Percentiles rank a stretch among this genome's conserved stretches.
Conservation (phyloP, 2,329 filamentous ascomycete genomes). For the Stemphylium vesicarium region DNA sequence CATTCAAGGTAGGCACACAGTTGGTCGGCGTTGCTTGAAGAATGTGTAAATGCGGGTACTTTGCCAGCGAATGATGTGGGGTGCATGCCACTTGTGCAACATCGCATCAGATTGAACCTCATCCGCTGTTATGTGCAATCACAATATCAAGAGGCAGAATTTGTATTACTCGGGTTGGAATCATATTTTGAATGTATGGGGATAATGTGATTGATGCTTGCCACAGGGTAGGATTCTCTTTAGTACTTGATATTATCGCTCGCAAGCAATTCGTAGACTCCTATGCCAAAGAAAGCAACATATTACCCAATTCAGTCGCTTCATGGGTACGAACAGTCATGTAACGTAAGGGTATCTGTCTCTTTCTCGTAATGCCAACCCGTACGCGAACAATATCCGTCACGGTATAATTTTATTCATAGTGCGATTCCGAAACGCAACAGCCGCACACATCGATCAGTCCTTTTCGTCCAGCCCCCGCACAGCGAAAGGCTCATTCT, state of each 20-base stretch:
- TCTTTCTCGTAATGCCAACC: slow-evolving; percentile 27
- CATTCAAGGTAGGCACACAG: too few relatives aligned
- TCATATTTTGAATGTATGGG: neutral
- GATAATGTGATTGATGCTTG: slow-evolving; percentile 10
- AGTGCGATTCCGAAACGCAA: slow-evolving; percentile 35
- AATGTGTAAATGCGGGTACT: neutral
- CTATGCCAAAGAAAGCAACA: slow-evolving; percentile 22
- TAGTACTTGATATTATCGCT: slow-evolving; percentile 16
- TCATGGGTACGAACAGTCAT: slow-evolving; percentile 28
- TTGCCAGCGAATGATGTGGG: neutral
- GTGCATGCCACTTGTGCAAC: neutral
- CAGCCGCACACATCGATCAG: slow-evolving; percentile 34
- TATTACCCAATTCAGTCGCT: slow-evolving; percentile 21
- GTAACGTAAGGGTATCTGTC: slow-evolving; percentile 34
- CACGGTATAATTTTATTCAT: slow-evolving; percentile 29
- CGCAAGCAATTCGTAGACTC: slow-evolving; percentile 17
- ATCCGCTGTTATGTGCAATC: neutral
- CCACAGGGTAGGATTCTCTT: slow-evolving; percentile 3
- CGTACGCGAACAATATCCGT: slow-evolving; percentile 24
- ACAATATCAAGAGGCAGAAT: too few relatives aligned
- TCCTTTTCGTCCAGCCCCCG: slow-evolving; percentile 6
- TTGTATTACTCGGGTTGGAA: too few relatives aligned
- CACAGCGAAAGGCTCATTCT: slow-evolving; percentile 17
- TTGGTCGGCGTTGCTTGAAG: neutral
- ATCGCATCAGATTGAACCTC: too few relatives aligned